Evolutionary conservation across 495 filamentous ascomycete genomes (phyloP).

Genomic region (Annulohypoxylon moriforme): DNA sequence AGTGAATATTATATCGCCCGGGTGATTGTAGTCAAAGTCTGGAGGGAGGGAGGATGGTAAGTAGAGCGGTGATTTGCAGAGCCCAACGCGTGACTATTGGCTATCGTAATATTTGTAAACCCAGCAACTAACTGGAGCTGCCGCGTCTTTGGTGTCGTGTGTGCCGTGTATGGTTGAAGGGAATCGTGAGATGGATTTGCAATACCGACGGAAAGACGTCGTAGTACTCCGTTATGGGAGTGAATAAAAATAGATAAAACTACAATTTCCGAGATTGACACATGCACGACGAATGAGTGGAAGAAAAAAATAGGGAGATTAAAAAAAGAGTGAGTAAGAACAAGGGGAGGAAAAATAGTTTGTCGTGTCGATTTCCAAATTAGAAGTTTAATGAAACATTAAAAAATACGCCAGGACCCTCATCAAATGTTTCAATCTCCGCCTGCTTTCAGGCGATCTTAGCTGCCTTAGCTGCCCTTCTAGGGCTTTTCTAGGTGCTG

Average conservation of each 20-base stretch:
- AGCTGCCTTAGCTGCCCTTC: neutral
- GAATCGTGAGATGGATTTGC: neutral
- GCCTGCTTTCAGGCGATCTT: slow-evolving; percentile 10
- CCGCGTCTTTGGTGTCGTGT: slow-evolving; percentile 4
- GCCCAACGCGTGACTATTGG: slow-evolving; percentile 31
- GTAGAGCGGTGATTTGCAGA: slow-evolving; percentile 20
- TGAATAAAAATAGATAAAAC: slow-evolving; percentile 40
- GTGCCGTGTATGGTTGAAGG: neutral
- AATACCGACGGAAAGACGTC: slow-evolving; percentile 3
- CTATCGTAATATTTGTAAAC: neutral
- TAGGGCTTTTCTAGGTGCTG: no score
- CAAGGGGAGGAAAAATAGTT: slow-evolving; percentile 29
- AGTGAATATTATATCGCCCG: slow-evolving; percentile 19
- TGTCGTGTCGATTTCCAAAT: slow-evolving; percentile 36
- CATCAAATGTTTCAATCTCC: slow-evolving; percentile 41
- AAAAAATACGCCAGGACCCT: slow-evolving; percentile 36
- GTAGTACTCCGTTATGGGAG: slow-evolving; percentile 14
- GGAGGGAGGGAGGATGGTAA: slow-evolving; percentile 19
- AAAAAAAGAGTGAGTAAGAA: slow-evolving; percentile 11
- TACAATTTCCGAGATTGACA: slow-evolving; percentile 37
- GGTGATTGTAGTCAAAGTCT: slow-evolving; percentile 14
- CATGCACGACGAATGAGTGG: slow-evolving; percentile 24
- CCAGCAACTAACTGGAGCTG: slow-evolving; percentile 7
- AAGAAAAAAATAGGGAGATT: slow-evolving; percentile 2
- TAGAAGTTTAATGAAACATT: slow-evolving; percentile 43